A percentile compares a stretch with the other conserved stretches of the same genome.
These are phyloP conservation scores for Daldinia sp. DNA, from an alignment of 2,329 filamentous ascomycete genomes.

Conservation along the genomic window DNA sequence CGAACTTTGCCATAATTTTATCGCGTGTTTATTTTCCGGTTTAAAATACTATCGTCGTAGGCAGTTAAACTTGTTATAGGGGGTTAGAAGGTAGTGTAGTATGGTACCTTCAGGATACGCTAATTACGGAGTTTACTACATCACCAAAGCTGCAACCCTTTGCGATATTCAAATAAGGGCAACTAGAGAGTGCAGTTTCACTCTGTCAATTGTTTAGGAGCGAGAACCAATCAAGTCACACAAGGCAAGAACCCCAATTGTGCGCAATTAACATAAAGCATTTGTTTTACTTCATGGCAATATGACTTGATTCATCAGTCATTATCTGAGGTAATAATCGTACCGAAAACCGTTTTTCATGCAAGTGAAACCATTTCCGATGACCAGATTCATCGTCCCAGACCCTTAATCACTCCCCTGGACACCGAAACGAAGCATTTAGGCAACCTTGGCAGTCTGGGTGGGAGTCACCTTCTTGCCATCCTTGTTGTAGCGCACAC, in stretches of 20 bases:
- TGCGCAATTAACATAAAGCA: slow-evolving; percentile 5
- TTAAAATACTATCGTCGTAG: too few relatives aligned
- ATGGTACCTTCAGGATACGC: too few relatives aligned
- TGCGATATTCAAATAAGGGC: too few relatives aligned
- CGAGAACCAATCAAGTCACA: not conserved
- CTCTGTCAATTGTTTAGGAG: too few relatives aligned
- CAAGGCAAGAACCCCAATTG: not conserved
- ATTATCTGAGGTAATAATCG: slow-evolving; percentile 46
- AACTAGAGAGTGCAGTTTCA: too few relatives aligned
- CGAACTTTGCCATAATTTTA: too few relatives aligned
- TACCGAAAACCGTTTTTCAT: slow-evolving; percentile 44
- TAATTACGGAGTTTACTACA: too few relatives aligned
- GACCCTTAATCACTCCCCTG: slow-evolving; percentile 38
- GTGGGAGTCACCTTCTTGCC: slow-evolving; percentile 99
- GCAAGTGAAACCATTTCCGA: slow-evolving; percentile 44
- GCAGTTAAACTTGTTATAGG: too few relatives aligned
- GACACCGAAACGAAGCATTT: slow-evolving; percentile 42
- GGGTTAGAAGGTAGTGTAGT: too few relatives aligned
- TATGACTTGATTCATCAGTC: slow-evolving; percentile 48
- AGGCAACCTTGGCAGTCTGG: slow-evolving; percentile 73
- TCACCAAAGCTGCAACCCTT: too few relatives aligned
- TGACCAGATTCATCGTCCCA: slow-evolving; percentile 39
- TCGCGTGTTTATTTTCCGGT: too few relatives aligned
- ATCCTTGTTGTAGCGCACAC: slow-evolving; percentile 99
- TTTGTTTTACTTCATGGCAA: slow-evolving; percentile 28